phyloP scores from a whole-genome alignment of 2,329 filamentous ascomycete genomes.

The Decorospora gaudefroyi region DNA sequence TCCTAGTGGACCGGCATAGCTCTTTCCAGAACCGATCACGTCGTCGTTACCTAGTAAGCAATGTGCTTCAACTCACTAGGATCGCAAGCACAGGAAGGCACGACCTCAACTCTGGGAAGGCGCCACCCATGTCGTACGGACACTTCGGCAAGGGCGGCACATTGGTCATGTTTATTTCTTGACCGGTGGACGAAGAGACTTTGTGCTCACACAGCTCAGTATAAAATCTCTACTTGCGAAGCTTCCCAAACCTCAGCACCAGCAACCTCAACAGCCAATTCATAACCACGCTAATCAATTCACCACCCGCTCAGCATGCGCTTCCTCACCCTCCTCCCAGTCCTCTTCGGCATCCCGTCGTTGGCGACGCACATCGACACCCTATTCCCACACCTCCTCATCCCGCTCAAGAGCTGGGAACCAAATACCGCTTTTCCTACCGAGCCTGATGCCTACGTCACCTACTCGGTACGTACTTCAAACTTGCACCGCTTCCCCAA shows the following conservation, averaged over 20 bases:
- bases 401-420: constrained; percentile 33
- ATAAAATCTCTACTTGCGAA: constrained; percentile 1
- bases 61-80: not conserved
- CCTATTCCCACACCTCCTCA: constrained; percentile 42
- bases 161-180: not conserved
- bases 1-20: too few species aligned
- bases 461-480: constrained; percentile 19
- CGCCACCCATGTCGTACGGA: not conserved
- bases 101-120: not conserved
- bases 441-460: constrained; percentile 27
- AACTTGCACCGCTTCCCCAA: not conserved
- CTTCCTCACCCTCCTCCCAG: constrained; percentile 21
- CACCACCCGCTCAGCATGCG: constrained; percentile 29
- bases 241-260: not conserved
- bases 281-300: not conserved
- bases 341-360: constrained; percentile 21
- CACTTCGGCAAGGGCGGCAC: not conserved
- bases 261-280: not conserved
- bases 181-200: not conserved
- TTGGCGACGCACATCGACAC: constrained; percentile 21
- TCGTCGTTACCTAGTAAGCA: not conserved
- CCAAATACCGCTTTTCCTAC: constrained; percentile 33
- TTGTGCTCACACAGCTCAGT: not conserved
- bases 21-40: not conserved
- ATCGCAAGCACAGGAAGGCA: not conserved